Conservation (phyloP, 257 asterid genomes). For the Thymus quinquecostatus region DNA sequence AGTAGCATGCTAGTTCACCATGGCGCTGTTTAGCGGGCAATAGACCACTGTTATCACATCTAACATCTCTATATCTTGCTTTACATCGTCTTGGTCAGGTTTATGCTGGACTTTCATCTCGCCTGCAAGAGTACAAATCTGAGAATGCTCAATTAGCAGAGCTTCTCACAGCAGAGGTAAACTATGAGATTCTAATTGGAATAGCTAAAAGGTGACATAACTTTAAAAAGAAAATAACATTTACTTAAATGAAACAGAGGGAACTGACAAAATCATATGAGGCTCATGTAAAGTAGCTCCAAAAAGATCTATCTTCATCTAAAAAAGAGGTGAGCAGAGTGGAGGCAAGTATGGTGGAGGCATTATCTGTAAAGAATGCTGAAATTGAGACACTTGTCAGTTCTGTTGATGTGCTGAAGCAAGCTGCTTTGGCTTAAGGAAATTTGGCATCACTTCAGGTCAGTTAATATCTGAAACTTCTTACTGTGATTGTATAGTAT, state of each 20-base stretch:
- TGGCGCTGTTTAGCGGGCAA: too few relatives aligned
- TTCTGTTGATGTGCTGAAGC: slow-evolving; percentile 81
- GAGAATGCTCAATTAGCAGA: slow-evolving; percentile 98
- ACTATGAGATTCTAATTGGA: slow-evolving; percentile 27
- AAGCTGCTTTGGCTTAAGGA: slow-evolving; percentile 91
- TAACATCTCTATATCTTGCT: slow-evolving; percentile 19
- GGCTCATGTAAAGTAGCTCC: slow-evolving; percentile 81
- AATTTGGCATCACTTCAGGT: slow-evolving; percentile 93
- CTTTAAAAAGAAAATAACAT: slow-evolving; percentile 22
- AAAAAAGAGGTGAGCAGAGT: slow-evolving; percentile 80
- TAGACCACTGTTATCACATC: neutral
- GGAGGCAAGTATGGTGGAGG: slow-evolving; percentile 85
- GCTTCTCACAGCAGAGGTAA: slow-evolving; percentile 94
- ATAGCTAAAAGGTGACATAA: slow-evolving; percentile 20
- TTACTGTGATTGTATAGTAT: slow-evolving; percentile 22
- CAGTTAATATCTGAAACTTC: slow-evolving; percentile 25
- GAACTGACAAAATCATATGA: slow-evolving; percentile 89
- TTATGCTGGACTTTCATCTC: slow-evolving; percentile 98
- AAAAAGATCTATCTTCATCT: slow-evolving; percentile 71
- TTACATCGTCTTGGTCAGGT: slow-evolving; percentile 54
- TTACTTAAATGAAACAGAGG: slow-evolving; percentile 63
- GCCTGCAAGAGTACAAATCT: slow-evolving; percentile 96
- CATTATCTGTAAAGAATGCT: slow-evolving; percentile 92
- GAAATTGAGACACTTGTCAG: slow-evolving; percentile 87
- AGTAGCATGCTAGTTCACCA: too few relatives aligned